phyloP scores from a whole-genome alignment of 768 basidiomycete species.

The Suillus americanus region DNA sequence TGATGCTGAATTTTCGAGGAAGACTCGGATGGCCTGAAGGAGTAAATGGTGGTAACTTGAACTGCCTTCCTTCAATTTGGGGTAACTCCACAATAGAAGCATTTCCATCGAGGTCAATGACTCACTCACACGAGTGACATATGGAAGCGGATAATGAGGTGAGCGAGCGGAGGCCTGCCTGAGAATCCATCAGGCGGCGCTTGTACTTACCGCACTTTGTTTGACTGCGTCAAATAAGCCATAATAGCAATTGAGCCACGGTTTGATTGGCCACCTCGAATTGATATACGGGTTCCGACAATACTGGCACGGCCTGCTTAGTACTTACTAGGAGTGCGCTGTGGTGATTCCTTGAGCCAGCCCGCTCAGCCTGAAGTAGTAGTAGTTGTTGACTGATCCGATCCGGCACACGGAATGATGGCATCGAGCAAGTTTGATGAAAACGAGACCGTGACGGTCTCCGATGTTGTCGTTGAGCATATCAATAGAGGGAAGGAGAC shows the following conservation, averaged over 20 bases:
- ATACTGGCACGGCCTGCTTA: not conserved
- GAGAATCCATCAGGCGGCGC: not conserved
- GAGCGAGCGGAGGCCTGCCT: not conserved
- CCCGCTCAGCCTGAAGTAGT: not conserved
- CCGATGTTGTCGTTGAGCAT: not conserved
- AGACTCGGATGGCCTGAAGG: constrained; percentile 17
- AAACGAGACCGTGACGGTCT: not conserved
- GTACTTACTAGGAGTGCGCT: not conserved
- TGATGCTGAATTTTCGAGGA: constrained; percentile 18
- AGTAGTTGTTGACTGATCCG: not conserved
- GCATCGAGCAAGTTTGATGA: too few relatives aligned
- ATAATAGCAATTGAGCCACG: too few relatives aligned
- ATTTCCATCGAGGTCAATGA: not conserved
- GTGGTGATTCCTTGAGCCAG: not conserved
- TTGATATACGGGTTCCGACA: not conserved
- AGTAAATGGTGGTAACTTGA: not conserved
- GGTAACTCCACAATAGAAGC: not conserved
- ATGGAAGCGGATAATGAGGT: not conserved
- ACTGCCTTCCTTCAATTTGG: not conserved
- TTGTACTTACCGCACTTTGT: not conserved
- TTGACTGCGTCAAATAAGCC: too few relatives aligned
- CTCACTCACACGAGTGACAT: not conserved
- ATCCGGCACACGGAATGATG: not conserved
- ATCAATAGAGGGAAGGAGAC: too few relatives aligned
- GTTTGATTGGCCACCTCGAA: not conserved